Percentiles rank a stretch among this genome's conserved stretches.
Conservation (phyloP, 768 basidiomycete species). For the Leucogyrophana mollusca region DNA sequence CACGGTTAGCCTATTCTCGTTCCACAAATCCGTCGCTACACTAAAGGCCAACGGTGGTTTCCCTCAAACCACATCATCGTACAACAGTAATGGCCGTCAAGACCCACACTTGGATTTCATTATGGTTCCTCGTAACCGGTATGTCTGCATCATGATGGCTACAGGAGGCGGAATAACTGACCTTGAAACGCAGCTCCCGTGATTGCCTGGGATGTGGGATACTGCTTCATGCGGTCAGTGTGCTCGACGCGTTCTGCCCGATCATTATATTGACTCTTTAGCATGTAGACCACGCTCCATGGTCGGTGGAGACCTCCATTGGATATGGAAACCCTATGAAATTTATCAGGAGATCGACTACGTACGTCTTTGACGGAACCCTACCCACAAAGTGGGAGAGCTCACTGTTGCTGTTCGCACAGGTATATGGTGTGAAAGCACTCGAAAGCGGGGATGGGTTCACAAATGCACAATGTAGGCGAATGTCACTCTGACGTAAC, state of each 20-base stretch:
- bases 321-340: constrained; percentile 87
- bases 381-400: constrained; percentile 3
- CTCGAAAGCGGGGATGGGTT: constrained; percentile 72
- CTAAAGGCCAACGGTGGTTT: neutral
- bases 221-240: constrained; percentile 75
- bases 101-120: constrained; percentile 55
- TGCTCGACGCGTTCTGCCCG: constrained; percentile 12
- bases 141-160: no score
- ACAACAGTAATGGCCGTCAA: constrained; percentile 44
- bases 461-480: constrained; percentile 79
- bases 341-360: constrained; percentile 68
- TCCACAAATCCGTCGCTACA: neutral
- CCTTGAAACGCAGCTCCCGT: constrained; percentile 41
- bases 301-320: constrained; percentile 84
- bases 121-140: constrained; percentile 69
- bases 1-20: constrained; percentile 3
- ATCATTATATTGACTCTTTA: neutral
- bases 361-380: constrained; percentile 33
- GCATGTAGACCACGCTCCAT: constrained; percentile 76
- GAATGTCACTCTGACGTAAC: no score
- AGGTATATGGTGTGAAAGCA: constrained; percentile 75
- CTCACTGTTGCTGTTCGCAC: neutral
- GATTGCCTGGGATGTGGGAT: constrained; percentile 78
- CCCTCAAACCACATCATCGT: constrained; percentile 7
- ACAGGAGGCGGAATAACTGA: no score